Evolutionary conservation across 2,329 filamentous ascomycete species (phyloP), one percentile per base, ranked within the genome.

Genomic region (Cadophora sp.): DNA sequence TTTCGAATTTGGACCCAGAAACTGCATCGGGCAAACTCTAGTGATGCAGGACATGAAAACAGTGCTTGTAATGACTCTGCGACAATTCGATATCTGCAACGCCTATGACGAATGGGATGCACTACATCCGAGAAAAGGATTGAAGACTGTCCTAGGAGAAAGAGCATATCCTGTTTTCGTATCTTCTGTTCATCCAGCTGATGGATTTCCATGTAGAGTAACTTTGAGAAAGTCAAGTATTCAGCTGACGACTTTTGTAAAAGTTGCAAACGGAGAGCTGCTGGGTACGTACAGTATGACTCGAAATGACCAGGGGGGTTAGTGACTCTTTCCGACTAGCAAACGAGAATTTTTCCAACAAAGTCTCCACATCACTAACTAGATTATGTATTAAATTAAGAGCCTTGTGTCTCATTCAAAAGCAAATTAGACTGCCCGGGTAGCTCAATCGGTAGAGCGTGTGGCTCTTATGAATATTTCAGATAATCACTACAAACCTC

Each of bases 1-100:
- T 0, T 89, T 89, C 73, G 84, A 85, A 69, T 80, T 82, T 64
- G 86, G 87, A 0, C 80, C 81, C 1, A 75, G 86, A 20, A 84
- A 83, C 61, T 89, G 86, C 70, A 82, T 87, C 14, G 86, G 85
- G 0, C 84, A 88, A 72, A 81, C 81, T 66, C 76, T 87, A 30
- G 85, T 83, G 1, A 81, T 84, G 78, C 73, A 72, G 43, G 84
- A 87, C 74, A 74, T 82, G 24, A 82, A 81, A 67, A 77, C 83
- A 33, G 80, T 83, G 9, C 72, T 87, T 59, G 81, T 83, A 3
- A 84, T 74, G 72, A 81, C 81, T 0, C 69, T 83, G 2, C 71
- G 84, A 18, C 66, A 70, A 30, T 73, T 73, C 47, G 71, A 73
- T 66, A 63, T 74, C 53, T 48, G 59, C 22, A 62, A 59, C 51